A percentile compares a stretch with the other conserved stretches of the same genome.
phyloP scores from a whole-genome alignment of 768 basidiomycete genomes.

The Tephrocybe sp. region DNA sequence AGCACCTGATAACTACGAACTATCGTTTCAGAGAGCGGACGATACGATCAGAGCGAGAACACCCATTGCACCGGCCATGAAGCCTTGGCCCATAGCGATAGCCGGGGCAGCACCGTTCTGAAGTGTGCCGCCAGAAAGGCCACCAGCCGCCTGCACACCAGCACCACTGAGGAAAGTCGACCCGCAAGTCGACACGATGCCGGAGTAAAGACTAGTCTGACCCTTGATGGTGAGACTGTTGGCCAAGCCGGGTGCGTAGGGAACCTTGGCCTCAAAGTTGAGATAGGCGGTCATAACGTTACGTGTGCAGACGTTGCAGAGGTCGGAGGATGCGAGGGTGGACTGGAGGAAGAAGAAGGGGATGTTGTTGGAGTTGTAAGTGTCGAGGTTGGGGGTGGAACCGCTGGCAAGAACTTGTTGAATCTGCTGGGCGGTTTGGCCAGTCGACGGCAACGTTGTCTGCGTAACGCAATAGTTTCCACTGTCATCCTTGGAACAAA shows the following conservation, averaged over 20 bases:
- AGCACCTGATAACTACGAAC: constrained; percentile 11
- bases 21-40: constrained; percentile 16
- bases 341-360: constrained; percentile 79
- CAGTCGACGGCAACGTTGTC: constrained; percentile 33
- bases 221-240: constrained; percentile 64
- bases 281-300: constrained; percentile 76
- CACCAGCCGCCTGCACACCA: constrained; percentile 65
- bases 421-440: constrained; percentile 23
- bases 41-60: constrained; percentile 16
- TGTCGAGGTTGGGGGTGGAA: constrained; percentile 55
- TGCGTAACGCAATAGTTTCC: constrained; percentile 69
- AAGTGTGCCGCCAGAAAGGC: constrained; percentile 39
- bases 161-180: constrained; percentile 65
- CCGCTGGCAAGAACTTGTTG: constrained; percentile 30
- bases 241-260: constrained; percentile 75
- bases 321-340: constrained; percentile 39
- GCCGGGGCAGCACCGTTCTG: constrained; percentile 23
- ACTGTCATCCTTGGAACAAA: constrained; percentile 75
- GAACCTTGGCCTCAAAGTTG: constrained; percentile 64
- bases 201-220: constrained; percentile 67
- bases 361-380: constrained; percentile 60
- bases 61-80: constrained; percentile 18
- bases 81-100: constrained; percentile 23
- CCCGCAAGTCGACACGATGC: constrained; percentile 66
- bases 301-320: constrained; percentile 86